A percentile compares a stretch with the other conserved stretches of the same genome.
Conservation (phyloP, 805 yeast genomes). For the Candida chilensis region DNA sequence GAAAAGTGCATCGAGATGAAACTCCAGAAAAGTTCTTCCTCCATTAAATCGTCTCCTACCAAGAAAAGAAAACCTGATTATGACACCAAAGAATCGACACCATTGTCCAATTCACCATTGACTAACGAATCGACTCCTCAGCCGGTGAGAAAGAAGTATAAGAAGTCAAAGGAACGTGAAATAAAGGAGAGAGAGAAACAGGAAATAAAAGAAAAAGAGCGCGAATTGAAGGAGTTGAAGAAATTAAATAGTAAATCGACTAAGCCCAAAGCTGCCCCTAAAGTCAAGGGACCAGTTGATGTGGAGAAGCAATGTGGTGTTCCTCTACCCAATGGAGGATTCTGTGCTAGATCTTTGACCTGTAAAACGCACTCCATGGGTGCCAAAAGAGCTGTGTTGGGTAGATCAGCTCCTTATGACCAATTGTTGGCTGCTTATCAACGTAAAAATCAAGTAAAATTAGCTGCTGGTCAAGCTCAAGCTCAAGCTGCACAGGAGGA, state of each 20-base stretch:
- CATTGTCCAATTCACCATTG: not conserved
- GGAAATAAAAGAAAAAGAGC: not conserved
- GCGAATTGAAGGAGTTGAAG: not conserved
- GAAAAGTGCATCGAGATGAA: not conserved
- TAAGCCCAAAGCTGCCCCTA: conserved; percentile 34
- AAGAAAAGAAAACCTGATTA: not conserved
- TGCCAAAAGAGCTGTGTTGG: conserved; percentile 90
- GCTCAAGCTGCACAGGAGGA: conserved; percentile 72
- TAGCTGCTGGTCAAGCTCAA: conserved; percentile 74
- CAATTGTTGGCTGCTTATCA: conserved; percentile 82
- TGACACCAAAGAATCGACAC: not conserved
- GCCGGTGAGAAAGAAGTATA: conserved; percentile 1
- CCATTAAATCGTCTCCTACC: no score
- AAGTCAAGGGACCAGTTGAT: conserved; percentile 77
- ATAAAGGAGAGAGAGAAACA: not conserved
- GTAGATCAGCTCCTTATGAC: conserved; percentile 91
- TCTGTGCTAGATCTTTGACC: conserved; percentile 90
- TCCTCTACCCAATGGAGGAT: conserved; percentile 85
- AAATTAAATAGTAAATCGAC: conserved; percentile 4
- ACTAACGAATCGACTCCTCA: not conserved
- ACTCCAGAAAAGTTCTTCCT: no score
- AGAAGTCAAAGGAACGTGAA: not conserved
- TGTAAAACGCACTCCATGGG: conserved; percentile 99
- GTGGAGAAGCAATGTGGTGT: conserved; percentile 97
- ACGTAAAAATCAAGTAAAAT: conserved; percentile 83